Conservation (phyloP, 1,284 basidiomycete genomes). For the Naganishia liquefaciens region DNA sequence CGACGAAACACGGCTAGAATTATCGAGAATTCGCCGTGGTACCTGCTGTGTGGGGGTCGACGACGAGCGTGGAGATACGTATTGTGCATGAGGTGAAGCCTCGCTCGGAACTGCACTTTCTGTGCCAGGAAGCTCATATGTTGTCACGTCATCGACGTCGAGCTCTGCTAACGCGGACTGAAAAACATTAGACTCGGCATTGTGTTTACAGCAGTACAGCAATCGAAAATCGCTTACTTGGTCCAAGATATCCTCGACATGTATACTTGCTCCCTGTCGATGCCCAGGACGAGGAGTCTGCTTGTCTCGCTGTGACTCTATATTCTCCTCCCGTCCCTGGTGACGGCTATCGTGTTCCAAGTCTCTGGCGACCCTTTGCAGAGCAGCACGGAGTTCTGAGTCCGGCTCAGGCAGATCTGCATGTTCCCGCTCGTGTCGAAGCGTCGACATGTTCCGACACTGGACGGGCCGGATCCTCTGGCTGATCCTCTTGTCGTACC, state of each 20-base stretch:
- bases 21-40: not conserved
- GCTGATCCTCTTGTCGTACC: no score
- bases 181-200: no score
- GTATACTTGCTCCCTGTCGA: slow-evolving; percentile 4
- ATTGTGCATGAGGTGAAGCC: not conserved
- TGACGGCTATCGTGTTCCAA: slow-evolving; percentile 12
- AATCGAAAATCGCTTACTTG: not conserved
- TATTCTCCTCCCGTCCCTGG: not conserved
- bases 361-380: slow-evolving; percentile 19
- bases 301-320: not conserved
- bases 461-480: no score
- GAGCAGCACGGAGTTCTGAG: slow-evolving; percentile 19
- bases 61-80: not conserved
- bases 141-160: slow-evolving; percentile 1
- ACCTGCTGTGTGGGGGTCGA: not conserved
- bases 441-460: slow-evolving; percentile 10
- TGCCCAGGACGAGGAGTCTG: not conserved
- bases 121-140: not conserved
- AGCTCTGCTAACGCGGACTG: slow-evolving; percentile 14
- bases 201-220: not conserved
- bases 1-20: not conserved
- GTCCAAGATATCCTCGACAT: slow-evolving; percentile 26
- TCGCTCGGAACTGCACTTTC: not conserved
- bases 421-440: slow-evolving; percentile 1
- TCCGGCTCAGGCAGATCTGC: not conserved